Evolutionary conservation across 1,139 yeast species (phyloP), one percentile per base, ranked within the genome.

Genomic region (Zygosaccharomyces pseudobailii): DNA sequence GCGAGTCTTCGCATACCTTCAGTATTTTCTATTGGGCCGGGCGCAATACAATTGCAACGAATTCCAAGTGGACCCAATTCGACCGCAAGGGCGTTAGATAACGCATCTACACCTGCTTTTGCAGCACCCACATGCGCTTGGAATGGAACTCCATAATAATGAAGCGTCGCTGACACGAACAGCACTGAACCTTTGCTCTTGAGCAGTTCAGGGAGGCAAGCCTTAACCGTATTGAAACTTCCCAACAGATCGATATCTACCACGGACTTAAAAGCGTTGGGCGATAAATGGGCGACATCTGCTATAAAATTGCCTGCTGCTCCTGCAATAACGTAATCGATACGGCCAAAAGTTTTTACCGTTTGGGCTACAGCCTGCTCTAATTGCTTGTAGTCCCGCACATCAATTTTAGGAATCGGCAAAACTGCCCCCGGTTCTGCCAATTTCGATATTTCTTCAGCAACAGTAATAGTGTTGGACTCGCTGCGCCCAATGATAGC

Each of bases 231-330:
- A 67, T 89, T 89, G 71, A 74, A 88, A 9, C 95, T 82, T 2
- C 97, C 97, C 38, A 88, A 67, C 46, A 89, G 71, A 65, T 90
- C 97, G 53, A 90, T 90, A 35, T 80, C 82, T 23, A 88, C 75
- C 25, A 90, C 97, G 0, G 94, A 75, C 65, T 84, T 82, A 74
- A 90, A 90, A 2, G 96, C 97, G 60, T 87, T 87, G 33, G 89
- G 66, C 2, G 94, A 84, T 54, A 89, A 70, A 57, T 82, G 83
- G 59, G 82, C 82, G 66, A 89, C 80, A 63, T 87, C 94, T 30
- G 89, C 73, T 54, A 90, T 67, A 61, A 89, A 90, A 71, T 89
- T 89, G 5, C 97, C 97, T 3, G 97, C 97, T 2, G 97, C 97
- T 19, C 97, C 97, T 36, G 94, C 90, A 66, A 90, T 84, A 36